Evolutionary conservation across 2,329 filamentous ascomycete genomes (phyloP).

Genomic region (Colletotrichum higginsianum): DNA sequence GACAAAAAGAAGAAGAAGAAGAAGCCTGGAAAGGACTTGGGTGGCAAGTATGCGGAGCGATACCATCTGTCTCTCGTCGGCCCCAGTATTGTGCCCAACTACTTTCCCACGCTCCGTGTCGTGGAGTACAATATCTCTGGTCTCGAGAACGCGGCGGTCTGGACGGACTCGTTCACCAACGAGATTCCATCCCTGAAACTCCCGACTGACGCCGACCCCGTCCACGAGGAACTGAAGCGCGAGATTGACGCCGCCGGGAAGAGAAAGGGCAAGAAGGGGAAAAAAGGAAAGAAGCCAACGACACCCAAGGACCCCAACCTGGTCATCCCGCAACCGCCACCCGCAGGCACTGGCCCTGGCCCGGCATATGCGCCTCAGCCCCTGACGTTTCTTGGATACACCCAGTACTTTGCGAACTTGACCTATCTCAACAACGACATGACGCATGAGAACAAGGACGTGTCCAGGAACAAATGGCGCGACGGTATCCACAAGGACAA

Average conservation of each 20-base stretch:
- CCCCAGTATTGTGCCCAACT: slow-evolving; percentile 93
- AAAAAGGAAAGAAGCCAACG: slow-evolving; percentile 52
- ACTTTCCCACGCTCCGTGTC: slow-evolving; percentile 91
- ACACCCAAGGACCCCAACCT: slow-evolving; percentile 71
- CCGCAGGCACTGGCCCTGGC: slow-evolving; percentile 81
- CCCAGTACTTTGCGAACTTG: slow-evolving; percentile 95
- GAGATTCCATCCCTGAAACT: neutral
- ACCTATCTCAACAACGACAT: slow-evolving; percentile 87
- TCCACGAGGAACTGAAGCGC: slow-evolving; percentile 49
- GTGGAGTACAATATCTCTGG: slow-evolving; percentile 93
- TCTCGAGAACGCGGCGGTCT: slow-evolving; percentile 70
- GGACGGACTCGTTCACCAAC: slow-evolving; percentile 54
- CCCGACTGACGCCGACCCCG: slow-evolving; percentile 40
- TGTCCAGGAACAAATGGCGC: slow-evolving; percentile 68
- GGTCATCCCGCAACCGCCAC: slow-evolving; percentile 78
- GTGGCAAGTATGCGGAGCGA: slow-evolving; percentile 86
- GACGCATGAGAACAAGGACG: slow-evolving; percentile 49
- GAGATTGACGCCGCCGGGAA: slow-evolving; percentile 51
- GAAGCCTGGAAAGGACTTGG: slow-evolving; percentile 72
- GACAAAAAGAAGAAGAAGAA: slow-evolving; percentile 66
- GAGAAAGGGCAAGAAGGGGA: slow-evolving; percentile 60
- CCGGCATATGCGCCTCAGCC: slow-evolving; percentile 92
- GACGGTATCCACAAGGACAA: slow-evolving; percentile 75
- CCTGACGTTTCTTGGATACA: slow-evolving; percentile 84
- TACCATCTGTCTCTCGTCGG: slow-evolving; percentile 86